phyloP scores from a whole-genome alignment of 257 asterid genomes.

The Rauvolfia tetraphylla region DNA sequence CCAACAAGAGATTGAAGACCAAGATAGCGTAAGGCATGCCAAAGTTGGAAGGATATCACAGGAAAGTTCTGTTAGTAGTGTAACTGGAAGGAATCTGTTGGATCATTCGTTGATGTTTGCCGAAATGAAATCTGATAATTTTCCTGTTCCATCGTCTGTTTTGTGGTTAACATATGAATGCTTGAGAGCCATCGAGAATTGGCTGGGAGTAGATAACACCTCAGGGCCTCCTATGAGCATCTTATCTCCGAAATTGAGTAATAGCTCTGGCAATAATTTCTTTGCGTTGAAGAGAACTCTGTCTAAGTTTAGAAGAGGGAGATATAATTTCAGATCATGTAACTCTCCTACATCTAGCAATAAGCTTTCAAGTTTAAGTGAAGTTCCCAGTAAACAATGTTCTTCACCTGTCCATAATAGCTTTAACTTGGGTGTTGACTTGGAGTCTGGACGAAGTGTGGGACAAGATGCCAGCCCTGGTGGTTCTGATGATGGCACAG shows the following conservation, averaged over 20 bases:
- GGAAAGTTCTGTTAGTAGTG: conserved; percentile 71
- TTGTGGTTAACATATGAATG: conserved; percentile 79
- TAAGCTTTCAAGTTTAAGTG: conserved; percentile 38
- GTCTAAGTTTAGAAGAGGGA: conserved; percentile 64
- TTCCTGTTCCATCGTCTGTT: conserved; percentile 62
- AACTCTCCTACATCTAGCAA: conserved; percentile 31
- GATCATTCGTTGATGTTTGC: conserved; percentile 45
- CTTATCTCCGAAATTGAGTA: conserved; percentile 47
- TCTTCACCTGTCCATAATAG: conserved; percentile 39
- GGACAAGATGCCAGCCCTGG: conserved; percentile 38
- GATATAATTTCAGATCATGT: conserved; percentile 40
- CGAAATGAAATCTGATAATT: conserved; percentile 32
- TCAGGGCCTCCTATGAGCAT: conserved; percentile 48
- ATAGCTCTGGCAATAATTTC: conserved; percentile 56
- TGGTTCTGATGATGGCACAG: conserved; percentile 44
- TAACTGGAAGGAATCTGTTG: conserved; percentile 48
- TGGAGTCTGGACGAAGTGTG: conserved; percentile 37
- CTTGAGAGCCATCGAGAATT: conserved; percentile 79
- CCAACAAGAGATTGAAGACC: conserved; percentile 62
- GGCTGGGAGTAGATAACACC: conserved; percentile 71
- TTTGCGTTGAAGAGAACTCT: conserved; percentile 60
- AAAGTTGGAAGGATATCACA: conserved; percentile 90
- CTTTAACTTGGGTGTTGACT: conserved; percentile 35
- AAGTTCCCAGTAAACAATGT: conserved; percentile 31
- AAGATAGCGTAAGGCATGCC: conserved; percentile 75